Conservation (phyloP, 2,329 filamentous ascomycete species). For the Botryotinia globosa region DNA sequence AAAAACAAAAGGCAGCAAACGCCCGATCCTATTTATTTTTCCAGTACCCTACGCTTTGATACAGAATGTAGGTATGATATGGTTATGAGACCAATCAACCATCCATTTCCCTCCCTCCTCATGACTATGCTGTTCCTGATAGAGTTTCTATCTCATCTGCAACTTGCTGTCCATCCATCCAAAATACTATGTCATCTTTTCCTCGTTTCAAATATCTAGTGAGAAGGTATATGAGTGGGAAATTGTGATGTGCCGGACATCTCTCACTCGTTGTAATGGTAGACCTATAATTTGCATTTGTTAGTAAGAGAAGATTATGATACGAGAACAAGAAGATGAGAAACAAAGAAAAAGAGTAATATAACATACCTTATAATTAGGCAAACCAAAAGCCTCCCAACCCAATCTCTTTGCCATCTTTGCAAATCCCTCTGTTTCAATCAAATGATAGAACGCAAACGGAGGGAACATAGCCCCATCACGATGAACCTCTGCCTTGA, state of each 20-base stretch:
- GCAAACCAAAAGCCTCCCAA: slow-evolving; percentile 82
- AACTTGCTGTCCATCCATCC: not conserved
- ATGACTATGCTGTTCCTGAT: not conserved
- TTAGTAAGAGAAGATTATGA: not conserved
- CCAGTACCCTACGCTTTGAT: not conserved
- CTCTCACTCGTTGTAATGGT: slow-evolving; percentile 80
- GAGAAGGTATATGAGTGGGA: slow-evolving; percentile 18
- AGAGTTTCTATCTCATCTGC: not conserved
- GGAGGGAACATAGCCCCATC: slow-evolving; percentile 98
- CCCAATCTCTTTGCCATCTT: slow-evolving; percentile 92
- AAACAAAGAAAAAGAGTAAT: not conserved
- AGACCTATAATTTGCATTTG: slow-evolving; percentile 55
- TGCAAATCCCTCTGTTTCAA: slow-evolving; percentile 96
- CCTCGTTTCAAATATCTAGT: slow-evolving; percentile 18
- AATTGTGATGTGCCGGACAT: slow-evolving; percentile 19
- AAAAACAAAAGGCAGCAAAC: not conserved
- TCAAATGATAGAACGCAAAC: slow-evolving; percentile 93
- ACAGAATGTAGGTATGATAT: not conserved
- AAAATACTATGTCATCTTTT: slow-evolving; percentile 11
- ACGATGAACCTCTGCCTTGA: slow-evolving; percentile 94
- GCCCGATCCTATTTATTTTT: slow-evolving; percentile 8
- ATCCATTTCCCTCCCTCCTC: not conserved
- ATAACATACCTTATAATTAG: slow-evolving; percentile 80
- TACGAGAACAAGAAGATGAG: not conserved
- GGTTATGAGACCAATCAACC: not conserved